Conservation (phyloP, 169 alveolate genomes). For the Theileria equi region DNA sequence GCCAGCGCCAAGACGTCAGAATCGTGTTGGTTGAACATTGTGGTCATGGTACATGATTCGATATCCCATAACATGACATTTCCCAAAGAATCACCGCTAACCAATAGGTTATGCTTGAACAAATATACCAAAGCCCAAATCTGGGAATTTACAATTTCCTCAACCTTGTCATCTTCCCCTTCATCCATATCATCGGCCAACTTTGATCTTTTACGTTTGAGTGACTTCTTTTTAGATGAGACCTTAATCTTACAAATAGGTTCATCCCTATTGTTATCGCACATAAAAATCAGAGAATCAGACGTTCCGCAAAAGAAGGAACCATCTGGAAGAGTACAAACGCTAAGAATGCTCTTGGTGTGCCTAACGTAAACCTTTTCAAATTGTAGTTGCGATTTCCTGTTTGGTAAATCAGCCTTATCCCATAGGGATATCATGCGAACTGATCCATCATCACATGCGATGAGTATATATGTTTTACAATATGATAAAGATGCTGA, state of each 20-base stretch:
- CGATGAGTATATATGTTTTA: slow-evolving; percentile 23
- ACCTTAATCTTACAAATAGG: slow-evolving; percentile 25
- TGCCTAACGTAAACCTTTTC: slow-evolving; percentile 48
- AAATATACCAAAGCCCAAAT: slow-evolving; percentile 55
- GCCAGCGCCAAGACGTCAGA: slow-evolving; percentile 55
- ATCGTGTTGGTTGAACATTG: slow-evolving; percentile 49
- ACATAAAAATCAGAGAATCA: slow-evolving; percentile 37
- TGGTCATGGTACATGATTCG: slow-evolving; percentile 38
- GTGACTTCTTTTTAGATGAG: slow-evolving; percentile 14
- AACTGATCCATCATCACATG: slow-evolving; percentile 61
- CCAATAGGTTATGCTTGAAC: slow-evolving; percentile 13
- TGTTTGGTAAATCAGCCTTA: slow-evolving; percentile 16
- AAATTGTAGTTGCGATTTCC: slow-evolving; percentile 36
- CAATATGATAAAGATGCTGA: slow-evolving; percentile 33
- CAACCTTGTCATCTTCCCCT: neutral
- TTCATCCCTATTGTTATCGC: neutral
- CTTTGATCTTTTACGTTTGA: slow-evolving; percentile 5
- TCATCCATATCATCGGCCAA: too few species aligned
- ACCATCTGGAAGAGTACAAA: slow-evolving; percentile 48
- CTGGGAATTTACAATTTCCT: slow-evolving; percentile 10
- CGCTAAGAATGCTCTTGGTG: slow-evolving; percentile 47
- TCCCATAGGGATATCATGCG: slow-evolving; percentile 48
- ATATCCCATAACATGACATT: slow-evolving; percentile 60
- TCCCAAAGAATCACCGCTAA: slow-evolving; percentile 62
- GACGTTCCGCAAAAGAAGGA: slow-evolving; percentile 60